Evolutionary conservation across 345 rosid genomes (phyloP).

Genomic region (Salix udensis): DNA sequence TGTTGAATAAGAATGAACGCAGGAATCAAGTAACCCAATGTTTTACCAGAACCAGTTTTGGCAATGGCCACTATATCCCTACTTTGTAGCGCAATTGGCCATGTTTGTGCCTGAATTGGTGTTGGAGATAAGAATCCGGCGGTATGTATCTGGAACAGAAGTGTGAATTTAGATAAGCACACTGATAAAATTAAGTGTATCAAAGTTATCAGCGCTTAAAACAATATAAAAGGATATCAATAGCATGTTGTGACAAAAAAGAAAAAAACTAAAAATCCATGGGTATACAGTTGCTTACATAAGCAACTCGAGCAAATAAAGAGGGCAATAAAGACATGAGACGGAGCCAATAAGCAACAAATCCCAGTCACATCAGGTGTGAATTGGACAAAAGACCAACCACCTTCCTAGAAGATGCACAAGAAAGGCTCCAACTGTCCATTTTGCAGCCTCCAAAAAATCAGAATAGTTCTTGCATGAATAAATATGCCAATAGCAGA

Average conservation of each 20-base stretch:
- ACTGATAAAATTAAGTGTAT: constrained; percentile 3
- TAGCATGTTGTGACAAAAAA: constrained; percentile 7
- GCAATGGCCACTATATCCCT: constrained; percentile 96
- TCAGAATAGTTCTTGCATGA: constrained; percentile 56
- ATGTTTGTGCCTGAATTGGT: constrained; percentile 98
- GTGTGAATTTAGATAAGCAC: constrained; percentile 8
- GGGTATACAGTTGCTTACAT: constrained; percentile 67
- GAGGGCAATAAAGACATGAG: constrained; percentile 66
- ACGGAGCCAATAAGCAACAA: constrained; percentile 64
- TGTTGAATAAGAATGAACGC: constrained; percentile 79
- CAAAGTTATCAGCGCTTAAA: background rate
- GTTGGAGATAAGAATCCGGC: constrained; percentile 92
- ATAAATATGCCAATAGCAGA: constrained; percentile 64
- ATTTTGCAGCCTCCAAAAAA: constrained; percentile 84
- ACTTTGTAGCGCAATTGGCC: constrained; percentile 91
- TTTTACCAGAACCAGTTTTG: constrained; percentile 98
- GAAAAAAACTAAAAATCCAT: constrained; percentile 29
- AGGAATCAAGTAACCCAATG: constrained; percentile 91
- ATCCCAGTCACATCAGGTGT: constrained; percentile 73
- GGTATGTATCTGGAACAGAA: constrained; percentile 59
- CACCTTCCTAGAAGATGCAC: constrained; percentile 69
- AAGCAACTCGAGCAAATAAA: constrained; percentile 80
- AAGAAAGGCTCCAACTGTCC: constrained; percentile 74
- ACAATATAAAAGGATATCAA: constrained; percentile 1
- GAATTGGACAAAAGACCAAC: constrained; percentile 70